Evolutionary conservation across 1,139 yeast genomes (phyloP).

Genomic region (Cylindricascospora bacillispora): DNA sequence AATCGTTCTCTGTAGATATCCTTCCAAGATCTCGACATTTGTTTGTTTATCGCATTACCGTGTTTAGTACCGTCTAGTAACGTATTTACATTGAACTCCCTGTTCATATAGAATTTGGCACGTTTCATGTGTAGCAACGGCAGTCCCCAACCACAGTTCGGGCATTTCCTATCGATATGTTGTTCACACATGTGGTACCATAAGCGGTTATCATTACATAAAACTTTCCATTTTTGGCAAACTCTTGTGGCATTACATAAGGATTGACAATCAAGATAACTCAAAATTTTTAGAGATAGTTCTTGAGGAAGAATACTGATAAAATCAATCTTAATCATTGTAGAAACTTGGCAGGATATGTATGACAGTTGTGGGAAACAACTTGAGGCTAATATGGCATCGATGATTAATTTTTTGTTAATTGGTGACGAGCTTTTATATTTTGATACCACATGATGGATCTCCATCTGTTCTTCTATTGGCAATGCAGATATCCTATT

Average conservation of each 20-base stretch:
- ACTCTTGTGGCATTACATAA: slow-evolving; percentile 92
- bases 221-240: slow-evolving; percentile 65
- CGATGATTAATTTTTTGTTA: slow-evolving; percentile 51
- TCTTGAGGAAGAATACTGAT: slow-evolving; percentile 77
- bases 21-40: slow-evolving; percentile 79
- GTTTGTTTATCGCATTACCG: slow-evolving; percentile 9
- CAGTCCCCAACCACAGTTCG: slow-evolving; percentile 97
- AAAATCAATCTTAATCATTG: slow-evolving; percentile 77
- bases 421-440: slow-evolving; percentile 33
- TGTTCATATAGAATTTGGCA: slow-evolving; percentile 31
- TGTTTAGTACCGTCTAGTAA: slow-evolving; percentile 1
- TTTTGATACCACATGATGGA: slow-evolving; percentile 36
- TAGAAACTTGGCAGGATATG: slow-evolving; percentile 65
- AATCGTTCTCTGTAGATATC: slow-evolving; percentile 84
- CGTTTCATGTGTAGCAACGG: slow-evolving; percentile 80
- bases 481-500: slow-evolving; percentile 58
- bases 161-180: slow-evolving; percentile 92
- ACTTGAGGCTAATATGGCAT: slow-evolving; percentile 78
- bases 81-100: slow-evolving; percentile 1
- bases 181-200: slow-evolving; percentile 99
- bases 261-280: slow-evolving; percentile 83
- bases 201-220: slow-evolving; percentile 92
- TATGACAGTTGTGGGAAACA: slow-evolving; percentile 89
- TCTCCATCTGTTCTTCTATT: slow-evolving; percentile 73
- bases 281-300: slow-evolving; percentile 67